Percentiles rank a stretch among this genome's conserved stretches.
phyloP scores from a whole-genome alignment of 176 grass and related monocot species.

The Triticum urartu region DNA sequence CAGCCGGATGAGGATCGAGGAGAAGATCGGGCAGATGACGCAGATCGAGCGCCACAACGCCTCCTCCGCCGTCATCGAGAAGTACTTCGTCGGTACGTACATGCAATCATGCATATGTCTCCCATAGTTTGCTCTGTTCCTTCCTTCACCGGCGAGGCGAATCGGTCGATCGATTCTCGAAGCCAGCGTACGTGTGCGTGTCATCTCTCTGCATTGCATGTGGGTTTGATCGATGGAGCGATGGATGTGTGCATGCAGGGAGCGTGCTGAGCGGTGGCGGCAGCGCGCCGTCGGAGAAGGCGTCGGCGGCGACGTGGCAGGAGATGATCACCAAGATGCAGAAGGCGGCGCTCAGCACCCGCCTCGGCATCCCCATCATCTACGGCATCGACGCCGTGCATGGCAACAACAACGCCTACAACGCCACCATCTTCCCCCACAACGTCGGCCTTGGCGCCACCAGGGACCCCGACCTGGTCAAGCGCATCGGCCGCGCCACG shows the following conservation, averaged over 20 bases:
- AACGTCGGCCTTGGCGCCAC: constrained; percentile 88
- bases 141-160: not conserved
- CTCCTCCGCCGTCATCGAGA: constrained; percentile 45
- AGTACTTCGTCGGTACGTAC: constrained; percentile 59
- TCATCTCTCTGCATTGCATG: too few species aligned
- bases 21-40: constrained; percentile 87
- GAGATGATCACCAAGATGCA: constrained; percentile 67
- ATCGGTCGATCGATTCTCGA: too few species aligned
- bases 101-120: too few species aligned
- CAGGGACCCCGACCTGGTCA: constrained; percentile 62
- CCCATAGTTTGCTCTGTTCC: not conserved
- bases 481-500: constrained; percentile 66
- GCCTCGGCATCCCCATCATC: constrained; percentile 86
- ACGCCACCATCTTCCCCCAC: constrained; percentile 92
- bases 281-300: constrained; percentile 53
- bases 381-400: constrained; percentile 94
- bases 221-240: not conserved
- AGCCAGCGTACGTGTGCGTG: too few species aligned
- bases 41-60: constrained; percentile 69
- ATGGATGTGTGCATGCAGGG: constrained; percentile 32
- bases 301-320: constrained; percentile 56
- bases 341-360: constrained; percentile 74
- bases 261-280: constrained; percentile 91
- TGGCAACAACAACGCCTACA: constrained; percentile 77
- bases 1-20: constrained; percentile 63